Evolutionary conservation across 1,284 basidiomycete genomes (phyloP), one percentile per base, ranked within the genome.

Genomic region (Pascua guehoae): DNA sequence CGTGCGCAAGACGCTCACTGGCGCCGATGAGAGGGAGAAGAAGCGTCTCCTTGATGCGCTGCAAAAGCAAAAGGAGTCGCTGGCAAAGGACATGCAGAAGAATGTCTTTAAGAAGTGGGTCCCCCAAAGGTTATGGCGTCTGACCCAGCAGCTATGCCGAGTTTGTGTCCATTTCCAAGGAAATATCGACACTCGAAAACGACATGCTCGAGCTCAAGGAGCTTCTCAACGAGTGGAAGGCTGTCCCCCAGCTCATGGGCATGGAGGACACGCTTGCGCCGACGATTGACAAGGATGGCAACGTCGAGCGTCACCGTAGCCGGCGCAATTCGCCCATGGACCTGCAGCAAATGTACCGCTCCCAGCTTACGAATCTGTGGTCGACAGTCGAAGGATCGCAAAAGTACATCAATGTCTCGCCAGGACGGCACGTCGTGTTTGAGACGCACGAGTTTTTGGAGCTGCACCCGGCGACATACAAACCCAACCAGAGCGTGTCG

Each of bases 141-240:
- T 57, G 49, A 49, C 42, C 12, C 24, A 32, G 8, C 66, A 94
- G 91, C 77, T 98, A 98, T 71, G 87, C 91, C 42, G 92, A 98
- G 71, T 98, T 98, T 71, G 91, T 99, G 48, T 83, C 88, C 47
- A 91, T 98, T 47, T 96, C 93, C 9, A 98, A 98, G 71, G 96
- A 98, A 77, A 95, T 98, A 47, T 88, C 90, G 8, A 88, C 89
- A 0, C 83, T 99, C 12, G 95, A 98, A 79, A 97, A 95, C 72
- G 94, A 98, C 73, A 91, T 98, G 89, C 83, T 98, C 41, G 94
- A 98, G 71, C 85, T 98, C 72, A 98, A 97, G 73, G 91, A 95
- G 58, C 84, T 89, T 4, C 81, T 98, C 1, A 87, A 87, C 14
- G 96, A 98, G 70, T 98, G 94, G 88, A 93, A 92, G 74, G 85